These are phyloP conservation scores for Punica granatum DNA, from an alignment of 345 rosid genomes.

Conservation along the genomic window DNA sequence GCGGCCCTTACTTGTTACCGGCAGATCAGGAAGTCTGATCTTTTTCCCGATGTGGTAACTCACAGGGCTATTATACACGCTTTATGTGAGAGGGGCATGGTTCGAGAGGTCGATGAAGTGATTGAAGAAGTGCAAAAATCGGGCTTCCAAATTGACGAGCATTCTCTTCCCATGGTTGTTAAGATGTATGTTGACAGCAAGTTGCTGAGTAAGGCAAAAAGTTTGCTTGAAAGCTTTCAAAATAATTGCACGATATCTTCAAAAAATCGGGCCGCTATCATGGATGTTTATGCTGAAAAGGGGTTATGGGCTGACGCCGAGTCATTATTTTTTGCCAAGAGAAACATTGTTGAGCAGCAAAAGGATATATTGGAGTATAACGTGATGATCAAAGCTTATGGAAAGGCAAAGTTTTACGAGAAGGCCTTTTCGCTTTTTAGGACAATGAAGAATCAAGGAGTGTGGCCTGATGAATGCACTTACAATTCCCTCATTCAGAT, in stretches of 20 bases:
- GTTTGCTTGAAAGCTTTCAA: slow-evolving; percentile 40
- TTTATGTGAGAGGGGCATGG: slow-evolving; percentile 59
- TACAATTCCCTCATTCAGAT: slow-evolving; percentile 78
- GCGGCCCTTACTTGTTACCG: slow-evolving; percentile 52
- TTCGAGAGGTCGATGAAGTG: slow-evolving; percentile 55
- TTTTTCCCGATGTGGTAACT: slow-evolving; percentile 67
- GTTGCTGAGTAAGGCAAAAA: slow-evolving; percentile 36
- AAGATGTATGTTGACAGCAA: slow-evolving; percentile 66
- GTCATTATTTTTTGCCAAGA: slow-evolving; percentile 49
- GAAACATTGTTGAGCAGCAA: slow-evolving; percentile 32
- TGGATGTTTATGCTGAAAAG: slow-evolving; percentile 74
- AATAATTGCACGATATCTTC: slow-evolving; percentile 41
- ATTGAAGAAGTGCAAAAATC: slow-evolving; percentile 51
- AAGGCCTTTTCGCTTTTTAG: slow-evolving; percentile 72
- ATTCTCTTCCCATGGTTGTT: slow-evolving; percentile 65
- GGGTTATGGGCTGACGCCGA: slow-evolving; percentile 85
- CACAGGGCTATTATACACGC: slow-evolving; percentile 67
- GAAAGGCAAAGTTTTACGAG: slow-evolving; percentile 71
- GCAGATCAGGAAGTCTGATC: slow-evolving; percentile 65
- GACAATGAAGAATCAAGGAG: slow-evolving; percentile 75
- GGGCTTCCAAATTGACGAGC: slow-evolving; percentile 47
- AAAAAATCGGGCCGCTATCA: slow-evolving; percentile 52
- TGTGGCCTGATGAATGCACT: slow-evolving; percentile 86
- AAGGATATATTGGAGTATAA: slow-evolving; percentile 66
- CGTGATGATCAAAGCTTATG: slow-evolving; percentile 89